These are phyloP conservation scores for Rhizopus stolonifer DNA, from an alignment of 371 early-diverging fungal genomes.

Conservation along the genomic window DNA sequence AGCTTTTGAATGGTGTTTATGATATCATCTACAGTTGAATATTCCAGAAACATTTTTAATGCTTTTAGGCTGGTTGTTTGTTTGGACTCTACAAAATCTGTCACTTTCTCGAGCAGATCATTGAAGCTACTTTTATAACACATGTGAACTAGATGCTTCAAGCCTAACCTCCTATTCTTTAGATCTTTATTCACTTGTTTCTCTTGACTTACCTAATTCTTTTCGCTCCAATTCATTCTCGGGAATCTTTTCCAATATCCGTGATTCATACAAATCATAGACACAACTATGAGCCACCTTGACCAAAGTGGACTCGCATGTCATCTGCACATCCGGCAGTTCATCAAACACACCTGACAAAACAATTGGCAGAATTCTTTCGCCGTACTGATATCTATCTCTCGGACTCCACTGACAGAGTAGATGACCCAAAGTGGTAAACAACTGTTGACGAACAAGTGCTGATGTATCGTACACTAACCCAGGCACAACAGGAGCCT, in stretches of 20 bases:
- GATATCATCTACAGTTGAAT: constrained; percentile 16
- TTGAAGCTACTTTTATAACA: constrained; percentile 23
- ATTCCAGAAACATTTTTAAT: constrained; percentile 17
- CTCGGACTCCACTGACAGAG: constrained; percentile 27
- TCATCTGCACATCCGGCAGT: constrained; percentile 13
- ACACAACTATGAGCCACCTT: constrained; percentile 19
- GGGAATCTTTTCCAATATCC: constrained; percentile 14
- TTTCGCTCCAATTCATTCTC: constrained; percentile 4
- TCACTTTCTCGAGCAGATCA: constrained; percentile 16
- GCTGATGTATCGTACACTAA: constrained; percentile 32
- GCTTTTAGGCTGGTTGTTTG: constrained; percentile 18
- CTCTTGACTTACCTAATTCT: constrained; percentile 1
- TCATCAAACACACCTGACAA: constrained; percentile 29
- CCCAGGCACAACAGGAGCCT: constrained; percentile 16
- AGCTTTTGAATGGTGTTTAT: constrained; percentile 16
- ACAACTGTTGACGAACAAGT: constrained; percentile 23
- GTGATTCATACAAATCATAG: constrained; percentile 30
- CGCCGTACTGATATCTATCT: constrained; percentile 33
- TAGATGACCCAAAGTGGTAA: constrained; percentile 12
- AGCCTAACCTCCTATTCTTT: constrained; percentile 10
- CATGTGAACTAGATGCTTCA: constrained; percentile 32
- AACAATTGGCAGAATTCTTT: constrained; percentile 26
- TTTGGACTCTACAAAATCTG: constrained; percentile 22
- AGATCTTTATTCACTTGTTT: background rate
- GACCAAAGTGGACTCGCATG: constrained; percentile 14